These are phyloP conservation scores for Amylocystis lapponica DNA, from an alignment of 768 basidiomycete genomes.

Conservation along the genomic window DNA sequence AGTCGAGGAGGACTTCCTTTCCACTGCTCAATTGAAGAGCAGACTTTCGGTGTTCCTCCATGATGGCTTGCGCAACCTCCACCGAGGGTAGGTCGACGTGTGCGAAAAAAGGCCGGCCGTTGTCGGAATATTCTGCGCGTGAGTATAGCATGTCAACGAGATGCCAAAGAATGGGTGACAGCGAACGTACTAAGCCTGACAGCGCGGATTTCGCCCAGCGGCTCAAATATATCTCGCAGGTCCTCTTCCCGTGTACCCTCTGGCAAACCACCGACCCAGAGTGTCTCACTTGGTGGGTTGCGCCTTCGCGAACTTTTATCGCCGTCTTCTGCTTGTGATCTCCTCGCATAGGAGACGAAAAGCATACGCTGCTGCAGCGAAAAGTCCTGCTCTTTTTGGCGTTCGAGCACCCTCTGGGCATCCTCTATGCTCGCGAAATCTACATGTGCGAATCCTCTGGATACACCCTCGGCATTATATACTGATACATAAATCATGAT, in stretches of 20 bases:
- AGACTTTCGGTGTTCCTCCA: neutral
- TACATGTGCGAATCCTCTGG: neutral
- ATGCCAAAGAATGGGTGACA: neutral
- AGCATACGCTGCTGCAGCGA: neutral
- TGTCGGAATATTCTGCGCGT: neutral
- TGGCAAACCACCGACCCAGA: constrained; percentile 4
- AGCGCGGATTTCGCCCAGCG: neutral
- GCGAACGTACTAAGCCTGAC: neutral
- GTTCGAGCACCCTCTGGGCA: neutral
- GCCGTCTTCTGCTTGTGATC: neutral
- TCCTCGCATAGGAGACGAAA: neutral
- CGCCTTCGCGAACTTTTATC: neutral
- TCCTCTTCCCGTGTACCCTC: neutral
- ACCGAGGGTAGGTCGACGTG: neutral
- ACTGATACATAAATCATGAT: too few relatives aligned
- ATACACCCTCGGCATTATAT: too few relatives aligned
- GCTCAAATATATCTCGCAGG: neutral
- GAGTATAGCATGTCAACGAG: neutral
- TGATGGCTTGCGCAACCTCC: neutral
- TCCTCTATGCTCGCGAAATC: constrained; percentile 1
- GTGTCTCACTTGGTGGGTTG: neutral
- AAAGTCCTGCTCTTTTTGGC: neutral
- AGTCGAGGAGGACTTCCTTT: neutral
- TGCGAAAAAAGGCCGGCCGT: neutral
- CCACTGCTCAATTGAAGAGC: neutral